Evolutionary conservation across 306 rosid species (phyloP).

Genomic region (cucumber (Cucumis sativus)): Cucumber_9930_V3 NC_026658.2:15084001-15084500

Average conservation of each 20-base stretch:
- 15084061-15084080: slow-evolving; percentile 40
- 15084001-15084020: slow-evolving; percentile 35
- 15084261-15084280: slow-evolving; percentile 26
- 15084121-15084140: slow-evolving; percentile 50
- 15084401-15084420: neutral
- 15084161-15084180: slow-evolving; percentile 46
- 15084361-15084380: slow-evolving; percentile 7
- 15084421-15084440: slow-evolving; percentile 2
- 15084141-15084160: slow-evolving; percentile 18
- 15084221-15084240: slow-evolving; percentile 2
- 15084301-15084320: slow-evolving; percentile 10
- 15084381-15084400: slow-evolving; percentile 2
- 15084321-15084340: slow-evolving; percentile 1
- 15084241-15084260: slow-evolving; percentile 21
- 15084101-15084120: slow-evolving; percentile 20
- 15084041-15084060: slow-evolving; percentile 30
- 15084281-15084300: slow-evolving; percentile 19
- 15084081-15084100: slow-evolving; percentile 25
- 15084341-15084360: neutral
- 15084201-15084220: neutral
- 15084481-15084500: neutral
- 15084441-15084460: slow-evolving; percentile 4
- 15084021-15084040: slow-evolving; percentile 33
- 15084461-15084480: neutral
- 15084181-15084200: slow-evolving; percentile 2